Evolutionary conservation across 768 basidiomycete genomes (phyloP).

Genomic region (Agaricus blazei): DNA sequence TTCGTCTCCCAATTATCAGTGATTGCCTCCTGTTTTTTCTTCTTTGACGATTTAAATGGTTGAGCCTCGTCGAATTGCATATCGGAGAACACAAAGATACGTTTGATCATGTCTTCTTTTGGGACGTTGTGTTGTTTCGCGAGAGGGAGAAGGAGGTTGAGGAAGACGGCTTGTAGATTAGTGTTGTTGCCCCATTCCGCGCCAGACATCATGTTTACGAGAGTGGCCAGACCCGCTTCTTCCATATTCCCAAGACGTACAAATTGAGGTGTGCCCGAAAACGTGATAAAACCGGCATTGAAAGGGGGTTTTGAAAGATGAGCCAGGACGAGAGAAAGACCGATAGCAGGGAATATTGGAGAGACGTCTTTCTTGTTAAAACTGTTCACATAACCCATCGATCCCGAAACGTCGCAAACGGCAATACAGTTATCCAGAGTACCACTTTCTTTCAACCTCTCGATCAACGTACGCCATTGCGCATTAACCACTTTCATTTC

Average conservation of each 20-base stretch:
- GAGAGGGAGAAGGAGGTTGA: constrained; percentile 55
- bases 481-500: constrained; percentile 47
- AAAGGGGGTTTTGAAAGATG: constrained; percentile 62
- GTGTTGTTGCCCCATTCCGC: constrained; percentile 55
- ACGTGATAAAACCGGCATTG: constrained; percentile 62
- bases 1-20: constrained; percentile 51
- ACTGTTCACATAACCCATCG: constrained; percentile 45
- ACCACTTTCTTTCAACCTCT: constrained; percentile 46
- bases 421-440: constrained; percentile 59
- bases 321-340: constrained; percentile 63
- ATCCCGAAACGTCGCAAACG: constrained; percentile 70
- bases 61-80: constrained; percentile 63
- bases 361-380: constrained; percentile 10
- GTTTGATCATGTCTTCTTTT: constrained; percentile 70
- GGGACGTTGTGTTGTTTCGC: constrained; percentile 52
- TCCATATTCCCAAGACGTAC: constrained; percentile 38
- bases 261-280: constrained; percentile 47
- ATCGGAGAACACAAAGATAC: constrained; percentile 71
- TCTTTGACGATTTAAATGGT: not conserved
- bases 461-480: constrained; percentile 63
- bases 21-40: not conserved
- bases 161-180: constrained; percentile 56
- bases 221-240: constrained; percentile 28
- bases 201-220: constrained; percentile 28
- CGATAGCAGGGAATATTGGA: constrained; percentile 59